Percentiles rank a stretch among this genome's conserved stretches.
Evolutionary conservation across 2,329 filamentous ascomycete species (phyloP).

Genomic region (Davidsoniella eucalypti): DNA sequence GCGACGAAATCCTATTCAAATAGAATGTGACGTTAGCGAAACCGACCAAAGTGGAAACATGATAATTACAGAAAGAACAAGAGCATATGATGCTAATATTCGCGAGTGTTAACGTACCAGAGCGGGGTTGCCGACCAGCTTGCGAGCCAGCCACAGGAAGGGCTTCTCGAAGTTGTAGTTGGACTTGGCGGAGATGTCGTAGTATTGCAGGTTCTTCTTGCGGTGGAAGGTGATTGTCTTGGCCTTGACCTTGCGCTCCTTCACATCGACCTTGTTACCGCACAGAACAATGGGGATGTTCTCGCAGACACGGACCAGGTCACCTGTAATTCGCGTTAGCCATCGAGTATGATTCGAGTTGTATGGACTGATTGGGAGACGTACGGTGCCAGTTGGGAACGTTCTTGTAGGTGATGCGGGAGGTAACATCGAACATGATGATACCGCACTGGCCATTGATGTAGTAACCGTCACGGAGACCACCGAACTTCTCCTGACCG

Average conservation of each 20-base stretch:
- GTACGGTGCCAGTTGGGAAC: conserved; percentile 99
- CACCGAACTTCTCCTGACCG: conserved; percentile 98
- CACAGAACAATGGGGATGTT: conserved; percentile 96
- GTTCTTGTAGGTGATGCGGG: conserved; percentile 99
- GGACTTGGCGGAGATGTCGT: conserved; percentile 98
- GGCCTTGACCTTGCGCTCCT: conserved; percentile 99
- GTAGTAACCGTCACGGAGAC: conserved; percentile 98
- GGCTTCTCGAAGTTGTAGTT: conserved; percentile 99
- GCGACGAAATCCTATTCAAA: conserved; percentile 75
- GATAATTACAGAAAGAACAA: neutral
- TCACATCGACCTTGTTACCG: conserved; percentile 99
- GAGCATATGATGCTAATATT: neutral
- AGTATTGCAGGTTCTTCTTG: conserved; percentile 99
- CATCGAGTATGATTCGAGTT: neutral
- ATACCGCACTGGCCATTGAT: conserved; percentile 99
- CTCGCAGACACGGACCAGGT: conserved; percentile 97
- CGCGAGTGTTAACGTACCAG: conserved; percentile 40
- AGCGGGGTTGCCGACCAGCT: conserved; percentile 85
- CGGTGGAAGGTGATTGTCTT: conserved; percentile 99
- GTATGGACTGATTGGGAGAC: conserved; percentile 23
- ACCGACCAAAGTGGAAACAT: conserved; percentile 6
- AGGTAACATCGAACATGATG: conserved; percentile 99
- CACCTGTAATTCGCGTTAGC: conserved; percentile 39
- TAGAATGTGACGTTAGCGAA: conserved; percentile 17
- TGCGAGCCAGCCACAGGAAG: conserved; percentile 97